Evolutionary conservation across 2,329 filamentous ascomycete genomes (phyloP), one percentile per base, ranked within the genome.

Genomic region (Diaporthe vaccinii): DNA sequence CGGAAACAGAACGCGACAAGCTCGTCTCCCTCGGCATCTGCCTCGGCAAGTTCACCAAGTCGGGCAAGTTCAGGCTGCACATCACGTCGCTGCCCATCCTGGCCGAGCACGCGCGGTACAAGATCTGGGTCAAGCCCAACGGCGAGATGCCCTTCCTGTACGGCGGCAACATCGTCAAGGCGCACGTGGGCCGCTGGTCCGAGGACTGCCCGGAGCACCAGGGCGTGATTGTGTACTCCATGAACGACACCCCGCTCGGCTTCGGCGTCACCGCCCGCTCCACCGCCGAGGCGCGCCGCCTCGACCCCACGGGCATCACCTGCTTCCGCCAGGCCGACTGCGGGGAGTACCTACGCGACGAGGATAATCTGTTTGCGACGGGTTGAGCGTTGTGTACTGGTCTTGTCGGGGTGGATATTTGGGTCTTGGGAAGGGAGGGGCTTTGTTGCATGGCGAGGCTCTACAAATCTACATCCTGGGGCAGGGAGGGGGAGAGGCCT

Each of bases 111-210:
- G 96, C 96, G 59, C 90, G 97, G 76, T 98, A 98, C 87, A 98
- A 98, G 91, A 92, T 98, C 80, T 98, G 96, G 95, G 93, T 99
- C 79, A 97, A 97, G 86, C 91, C 93, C 76, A 98, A 98, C 85
- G 97, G 97, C 79, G 96, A 97, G 82, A 98, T 98, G 95, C 96
- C 97, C 1, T 98, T 98, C 84, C 86, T 99, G 62, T 99, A 98
- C 85, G 97, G 97, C 72, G 94, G 95, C 74, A 96, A 98, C 84
- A 75, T 98, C 71, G 91, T 97, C 79, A 90, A 90, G 83, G 88
- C 88, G 12, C 88, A 90, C 81, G 91, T 97, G 25, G 95, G 95
- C 28, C 87, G 95, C 77, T 96, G 94, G 92, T 94, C 92, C 55
- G 95, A 98, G 81, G 96, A 98, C 86, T 96, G 94, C 80, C 96